Evolutionary conservation across 169 alveolate species (phyloP), one percentile per base, ranked within the genome.

Genomic region (Plasmodium malariae): DNA sequence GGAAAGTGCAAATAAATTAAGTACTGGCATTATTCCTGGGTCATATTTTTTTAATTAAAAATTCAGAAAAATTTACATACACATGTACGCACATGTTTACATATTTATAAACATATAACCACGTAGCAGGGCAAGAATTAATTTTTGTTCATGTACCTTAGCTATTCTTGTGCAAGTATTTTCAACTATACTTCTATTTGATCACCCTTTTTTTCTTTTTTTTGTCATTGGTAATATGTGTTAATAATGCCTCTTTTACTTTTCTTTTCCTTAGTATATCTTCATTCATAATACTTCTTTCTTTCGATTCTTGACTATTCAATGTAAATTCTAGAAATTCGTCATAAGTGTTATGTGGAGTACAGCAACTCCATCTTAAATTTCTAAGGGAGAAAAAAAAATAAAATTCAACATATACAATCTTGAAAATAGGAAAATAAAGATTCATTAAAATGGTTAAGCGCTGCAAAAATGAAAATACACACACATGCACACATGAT

Each of bases 291-390:
- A 17, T 43, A 34, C 3, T 43, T 34, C 9, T 37, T 6, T 67
- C 48, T 28, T 83, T 60, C 37, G 11, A n/a, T 43, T 69, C 63
- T 36, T 67, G 4, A 34, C n/a, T 36, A 36, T 60, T 40, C 36
- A 69, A 70, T 12, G 91, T 67, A 11, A 21, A 59, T n/a, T 51
- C 74, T 7, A 83, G 17, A 55, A 83, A 83, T 24, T 83, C 85
- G 3, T 83, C 91, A 7, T 67, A 32, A 24, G 91, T 83, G 17
- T 43, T 45, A 0, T 83, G 91, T 26, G 91, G 72, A 54, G 91
- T 83, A 19, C 65, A 37, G 49, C 65, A 83, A 21, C 40, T 68
- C 91, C 91, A 83, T 48, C 51, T 67, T 67, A 83, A 36, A 48
- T 83, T 83, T 45, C 69, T 72, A 32, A 28, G 26, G 7, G 12